These are phyloP conservation scores for Pulveroboletus frians DNA, from an alignment of 768 basidiomycete genomes.

Conservation along the genomic window DNA sequence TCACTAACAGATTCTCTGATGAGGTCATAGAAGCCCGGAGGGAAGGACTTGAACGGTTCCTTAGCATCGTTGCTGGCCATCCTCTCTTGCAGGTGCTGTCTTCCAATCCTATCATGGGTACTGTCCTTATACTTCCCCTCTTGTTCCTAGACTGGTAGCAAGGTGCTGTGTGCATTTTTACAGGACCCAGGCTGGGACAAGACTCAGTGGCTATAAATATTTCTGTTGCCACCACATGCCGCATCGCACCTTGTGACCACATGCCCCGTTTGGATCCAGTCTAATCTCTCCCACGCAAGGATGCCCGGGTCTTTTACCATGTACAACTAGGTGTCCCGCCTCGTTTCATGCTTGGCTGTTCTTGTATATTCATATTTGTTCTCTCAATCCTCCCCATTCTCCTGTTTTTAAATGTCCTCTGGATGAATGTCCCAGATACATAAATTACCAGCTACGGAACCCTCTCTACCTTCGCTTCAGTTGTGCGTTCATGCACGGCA, in stretches of 20 bases:
- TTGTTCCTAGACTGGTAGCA: conserved; percentile 75
- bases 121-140: conserved; percentile 3
- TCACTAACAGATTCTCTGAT: conserved; percentile 96
- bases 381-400: conserved; percentile 3
- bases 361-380: conserved; percentile 21
- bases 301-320: conserved; percentile 8
- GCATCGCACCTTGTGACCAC: neutral
- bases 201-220: conserved; percentile 61
- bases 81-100: conserved; percentile 82
- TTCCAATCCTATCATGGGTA: neutral
- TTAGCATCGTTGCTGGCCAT: conserved; percentile 96
- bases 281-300: conserved; percentile 6
- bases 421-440: conserved; percentile 8
- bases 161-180: conserved; percentile 91
- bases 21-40: conserved; percentile 91
- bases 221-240: neutral
- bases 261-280: neutral
- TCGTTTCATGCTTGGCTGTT: conserved; percentile 13
- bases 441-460: conserved; percentile 13
- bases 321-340: conserved; percentile 18
- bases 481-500: conserved; percentile 54
- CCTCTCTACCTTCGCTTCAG: neutral
- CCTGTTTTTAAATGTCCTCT: neutral
- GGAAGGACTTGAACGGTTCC: conserved; percentile 91
- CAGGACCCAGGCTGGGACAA: conserved; percentile 94